phyloP scores from a whole-genome alignment of 2,329 filamentous ascomycete species.

The Pyrenochaeta sp. region DNA sequence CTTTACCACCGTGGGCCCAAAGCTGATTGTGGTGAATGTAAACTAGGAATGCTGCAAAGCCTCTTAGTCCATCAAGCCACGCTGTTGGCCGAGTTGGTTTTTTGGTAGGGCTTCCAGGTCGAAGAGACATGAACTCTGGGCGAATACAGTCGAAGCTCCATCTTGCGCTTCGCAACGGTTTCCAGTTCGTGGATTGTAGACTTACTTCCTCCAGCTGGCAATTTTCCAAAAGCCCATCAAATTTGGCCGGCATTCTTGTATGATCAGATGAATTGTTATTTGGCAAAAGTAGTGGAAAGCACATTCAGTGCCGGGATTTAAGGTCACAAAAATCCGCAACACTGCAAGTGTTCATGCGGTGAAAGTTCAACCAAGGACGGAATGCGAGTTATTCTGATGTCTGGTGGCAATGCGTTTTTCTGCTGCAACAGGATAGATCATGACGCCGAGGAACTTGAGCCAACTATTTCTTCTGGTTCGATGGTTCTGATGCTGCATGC shows the following conservation, averaged over 20 bases:
- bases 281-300: background rate
- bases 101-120: conserved; percentile 25
- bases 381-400: background rate
- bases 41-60: conserved; percentile 72
- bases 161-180: conserved; percentile 32
- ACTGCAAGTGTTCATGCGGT: background rate
- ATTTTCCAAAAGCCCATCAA: conserved; percentile 39
- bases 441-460: background rate
- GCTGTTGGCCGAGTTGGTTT: conserved; percentile 38
- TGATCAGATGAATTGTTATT: background rate
- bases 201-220: conserved; percentile 34
- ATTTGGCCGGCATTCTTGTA: conserved; percentile 38
- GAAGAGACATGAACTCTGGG: conserved; percentile 38
- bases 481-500: background rate
- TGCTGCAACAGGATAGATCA: background rate
- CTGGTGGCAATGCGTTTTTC: background rate
- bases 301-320: background rate
- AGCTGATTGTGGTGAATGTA: conserved; percentile 65
- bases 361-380: background rate
- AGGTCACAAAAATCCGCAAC: background rate
- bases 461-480: background rate
- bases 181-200: conserved; percentile 36
- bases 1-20: conserved; percentile 59
- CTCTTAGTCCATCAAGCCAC: conserved; percentile 69
- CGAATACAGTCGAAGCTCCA: conserved; percentile 44